Conservation (phyloP, 805 yeast species). For the Teunomyces panamensis region DNA sequence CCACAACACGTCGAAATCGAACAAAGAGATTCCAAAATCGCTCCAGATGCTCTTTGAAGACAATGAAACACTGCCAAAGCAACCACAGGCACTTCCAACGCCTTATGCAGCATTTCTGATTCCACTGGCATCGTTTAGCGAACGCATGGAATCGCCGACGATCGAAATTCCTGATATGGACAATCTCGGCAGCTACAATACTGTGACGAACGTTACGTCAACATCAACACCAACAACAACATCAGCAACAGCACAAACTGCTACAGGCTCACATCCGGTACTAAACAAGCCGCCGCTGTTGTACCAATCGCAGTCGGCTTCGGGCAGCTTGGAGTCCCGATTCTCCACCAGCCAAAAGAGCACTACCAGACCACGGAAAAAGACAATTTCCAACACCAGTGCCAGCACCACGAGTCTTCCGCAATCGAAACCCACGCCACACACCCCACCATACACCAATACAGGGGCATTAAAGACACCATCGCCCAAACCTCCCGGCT, state of each 20-base stretch:
- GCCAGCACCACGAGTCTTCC: slow-evolving; percentile 27
- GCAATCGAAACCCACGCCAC: slow-evolving; percentile 26
- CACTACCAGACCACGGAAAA: slow-evolving; percentile 19
- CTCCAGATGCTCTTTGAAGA: slow-evolving; percentile 68
- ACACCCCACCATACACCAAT: slow-evolving; percentile 43
- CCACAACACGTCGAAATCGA: background rate
- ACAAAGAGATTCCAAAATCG: slow-evolving; percentile 65
- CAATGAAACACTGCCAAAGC: slow-evolving; percentile 11
- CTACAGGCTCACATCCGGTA: slow-evolving; percentile 12
- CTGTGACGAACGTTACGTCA: slow-evolving; percentile 3
- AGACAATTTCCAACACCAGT: slow-evolving; percentile 37
- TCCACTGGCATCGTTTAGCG: slow-evolving; percentile 12
- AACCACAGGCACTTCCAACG: background rate
- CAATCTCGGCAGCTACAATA: slow-evolving; percentile 24
- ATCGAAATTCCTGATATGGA: slow-evolving; percentile 73
- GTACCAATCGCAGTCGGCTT: slow-evolving; percentile 43
- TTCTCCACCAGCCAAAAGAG: slow-evolving; percentile 2
- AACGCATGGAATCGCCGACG: slow-evolving; percentile 53
- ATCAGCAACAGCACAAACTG: too few species aligned
- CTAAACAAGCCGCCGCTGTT: slow-evolving; percentile 42
- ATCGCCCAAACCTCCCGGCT: slow-evolving; percentile 32
- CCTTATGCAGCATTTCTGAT: slow-evolving; percentile 7
- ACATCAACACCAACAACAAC: too few species aligned
- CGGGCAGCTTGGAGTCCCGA: slow-evolving; percentile 35
- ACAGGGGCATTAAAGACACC: slow-evolving; percentile 32